phyloP scores from a whole-genome alignment of 768 basidiomycete species.

The Suillus bovinus region DNA sequence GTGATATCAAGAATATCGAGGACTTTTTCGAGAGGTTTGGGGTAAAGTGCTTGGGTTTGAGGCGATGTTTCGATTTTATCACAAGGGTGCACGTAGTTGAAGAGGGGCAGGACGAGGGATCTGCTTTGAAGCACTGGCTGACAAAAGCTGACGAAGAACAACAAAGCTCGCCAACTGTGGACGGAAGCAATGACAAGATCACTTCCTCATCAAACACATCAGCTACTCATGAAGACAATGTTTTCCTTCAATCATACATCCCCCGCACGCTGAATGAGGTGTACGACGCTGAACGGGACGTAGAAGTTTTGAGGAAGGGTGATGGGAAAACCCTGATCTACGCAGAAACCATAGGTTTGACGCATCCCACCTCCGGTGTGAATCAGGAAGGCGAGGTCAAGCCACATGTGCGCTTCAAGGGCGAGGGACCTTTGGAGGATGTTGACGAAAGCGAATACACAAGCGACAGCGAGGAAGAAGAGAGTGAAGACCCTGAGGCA shows the following conservation, averaged over 20 bases:
- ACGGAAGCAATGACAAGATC: conserved; percentile 17
- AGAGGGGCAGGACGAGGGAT: conserved; percentile 25
- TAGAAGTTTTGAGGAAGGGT: conserved; percentile 70
- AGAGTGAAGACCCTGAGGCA: conserved; percentile 32
- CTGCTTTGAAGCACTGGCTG: conserved; percentile 49
- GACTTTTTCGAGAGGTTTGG: conserved; percentile 86
- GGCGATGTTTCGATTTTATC: conserved; percentile 87
- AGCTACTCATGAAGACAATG: conserved; percentile 73
- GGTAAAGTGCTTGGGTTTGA: conserved; percentile 73
- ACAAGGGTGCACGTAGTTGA: conserved; percentile 53
- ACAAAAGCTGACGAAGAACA: conserved; percentile 35
- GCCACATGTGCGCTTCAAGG: conserved; percentile 22
- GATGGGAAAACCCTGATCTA: conserved; percentile 81
- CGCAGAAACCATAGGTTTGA: conserved; percentile 80
- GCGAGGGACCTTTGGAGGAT: conserved; percentile 20
- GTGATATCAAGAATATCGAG: conserved; percentile 89
- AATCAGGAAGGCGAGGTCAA: conserved; percentile 5
- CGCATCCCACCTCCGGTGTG: conserved; percentile 38
- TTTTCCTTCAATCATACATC: conserved; percentile 91
- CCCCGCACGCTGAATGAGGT: conserved; percentile 91
- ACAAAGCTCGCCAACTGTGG: conserved; percentile 12
- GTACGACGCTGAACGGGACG: conserved; percentile 92
- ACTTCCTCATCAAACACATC: conserved; percentile 7
- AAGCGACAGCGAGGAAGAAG: conserved; percentile 36
- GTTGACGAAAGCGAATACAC: conserved; percentile 27